phyloP scores from a whole-genome alignment of 2,329 filamentous ascomycete genomes.

The Colletotrichum karsti region DNA sequence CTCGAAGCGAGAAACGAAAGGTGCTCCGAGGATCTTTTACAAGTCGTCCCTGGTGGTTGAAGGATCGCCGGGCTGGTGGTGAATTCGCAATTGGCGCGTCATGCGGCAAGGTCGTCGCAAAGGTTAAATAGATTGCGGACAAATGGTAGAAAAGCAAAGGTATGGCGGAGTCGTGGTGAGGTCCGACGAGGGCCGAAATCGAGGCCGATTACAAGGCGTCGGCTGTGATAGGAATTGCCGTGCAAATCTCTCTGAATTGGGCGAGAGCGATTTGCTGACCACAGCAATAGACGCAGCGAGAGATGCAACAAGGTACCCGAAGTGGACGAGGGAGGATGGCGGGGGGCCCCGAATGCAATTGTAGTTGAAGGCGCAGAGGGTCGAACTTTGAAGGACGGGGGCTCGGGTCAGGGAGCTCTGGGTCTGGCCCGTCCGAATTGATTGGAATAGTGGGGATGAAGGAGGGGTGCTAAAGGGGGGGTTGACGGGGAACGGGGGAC shows the following conservation, averaged over 20 bases:
- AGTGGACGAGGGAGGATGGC: conserved; percentile 21
- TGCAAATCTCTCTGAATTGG: conserved; percentile 23
- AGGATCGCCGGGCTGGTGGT: background rate
- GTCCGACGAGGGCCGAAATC: background rate
- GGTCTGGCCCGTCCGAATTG: conserved; percentile 28
- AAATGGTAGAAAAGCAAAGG: background rate
- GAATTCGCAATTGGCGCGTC: conserved; percentile 15
- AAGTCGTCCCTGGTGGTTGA: conserved; percentile 14
- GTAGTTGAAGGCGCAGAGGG: conserved; percentile 27
- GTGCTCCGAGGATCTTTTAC: conserved; percentile 9
- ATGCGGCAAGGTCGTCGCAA: conserved; percentile 20
- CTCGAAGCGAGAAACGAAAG: background rate
- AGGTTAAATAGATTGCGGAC: conserved; percentile 15
- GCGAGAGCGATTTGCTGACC: conserved; percentile 5
- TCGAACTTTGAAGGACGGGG: conserved; percentile 24
- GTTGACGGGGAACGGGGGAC: conserved; percentile 19
- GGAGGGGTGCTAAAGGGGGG: conserved; percentile 2
- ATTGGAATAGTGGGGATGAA: conserved; percentile 27
- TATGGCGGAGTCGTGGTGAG: background rate
- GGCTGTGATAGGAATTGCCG: conserved; percentile 8
- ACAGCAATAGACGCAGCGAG: background rate
- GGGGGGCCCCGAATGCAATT: conserved; percentile 27
- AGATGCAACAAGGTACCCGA: conserved; percentile 25
- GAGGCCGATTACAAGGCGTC: background rate
- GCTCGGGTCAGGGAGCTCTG: conserved; percentile 22